Percentiles rank a stretch among this genome's conserved stretches.
Conservation (phyloP, 2,329 filamentous ascomycete species). For the Zelopaecilomyces penicillatus region DNA sequence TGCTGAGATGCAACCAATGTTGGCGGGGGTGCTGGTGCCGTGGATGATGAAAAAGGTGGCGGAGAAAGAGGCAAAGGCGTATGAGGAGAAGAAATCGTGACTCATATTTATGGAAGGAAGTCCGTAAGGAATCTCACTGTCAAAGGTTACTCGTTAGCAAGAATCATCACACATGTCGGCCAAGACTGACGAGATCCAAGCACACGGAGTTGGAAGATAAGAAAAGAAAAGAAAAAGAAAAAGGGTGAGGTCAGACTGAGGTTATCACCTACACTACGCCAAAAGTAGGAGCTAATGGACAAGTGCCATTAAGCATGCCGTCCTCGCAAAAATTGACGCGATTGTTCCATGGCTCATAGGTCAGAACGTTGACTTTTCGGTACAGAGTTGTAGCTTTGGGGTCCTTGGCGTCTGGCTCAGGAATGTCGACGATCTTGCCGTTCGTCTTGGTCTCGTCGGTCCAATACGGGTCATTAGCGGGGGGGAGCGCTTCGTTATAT, state of each 20-base stretch:
- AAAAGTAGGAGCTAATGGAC: slow-evolving; percentile 71
- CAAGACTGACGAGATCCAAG: background rate
- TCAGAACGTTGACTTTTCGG: slow-evolving; percentile 63
- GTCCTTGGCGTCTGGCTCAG: slow-evolving; percentile 33
- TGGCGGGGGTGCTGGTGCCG: slow-evolving; percentile 54
- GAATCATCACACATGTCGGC: no score
- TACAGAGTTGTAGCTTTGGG: slow-evolving; percentile 66
- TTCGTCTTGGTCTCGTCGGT: slow-evolving; percentile 46
- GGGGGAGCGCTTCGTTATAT: slow-evolving; percentile 48
- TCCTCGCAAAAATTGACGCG: slow-evolving; percentile 58
- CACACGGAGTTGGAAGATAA: background rate
- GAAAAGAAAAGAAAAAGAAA: background rate
- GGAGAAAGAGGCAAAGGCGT: slow-evolving; percentile 76
- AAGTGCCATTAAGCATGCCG: slow-evolving; percentile 50
- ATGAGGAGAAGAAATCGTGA: slow-evolving; percentile 71
- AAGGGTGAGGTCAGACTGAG: background rate
- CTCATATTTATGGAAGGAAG: slow-evolving; percentile 67
- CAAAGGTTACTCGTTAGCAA: slow-evolving; percentile 2
- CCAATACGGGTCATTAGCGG: slow-evolving; percentile 53
- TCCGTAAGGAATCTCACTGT: slow-evolving; percentile 28
- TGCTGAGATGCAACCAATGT: slow-evolving; percentile 74
- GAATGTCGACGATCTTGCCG: slow-evolving; percentile 70
- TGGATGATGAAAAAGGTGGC: slow-evolving; percentile 67
- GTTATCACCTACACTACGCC: slow-evolving; percentile 27
- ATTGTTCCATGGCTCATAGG: slow-evolving; percentile 59